Evolutionary conservation across 2,329 filamentous ascomycete genomes (phyloP).

Genomic region (Acarospora socialis): DNA sequence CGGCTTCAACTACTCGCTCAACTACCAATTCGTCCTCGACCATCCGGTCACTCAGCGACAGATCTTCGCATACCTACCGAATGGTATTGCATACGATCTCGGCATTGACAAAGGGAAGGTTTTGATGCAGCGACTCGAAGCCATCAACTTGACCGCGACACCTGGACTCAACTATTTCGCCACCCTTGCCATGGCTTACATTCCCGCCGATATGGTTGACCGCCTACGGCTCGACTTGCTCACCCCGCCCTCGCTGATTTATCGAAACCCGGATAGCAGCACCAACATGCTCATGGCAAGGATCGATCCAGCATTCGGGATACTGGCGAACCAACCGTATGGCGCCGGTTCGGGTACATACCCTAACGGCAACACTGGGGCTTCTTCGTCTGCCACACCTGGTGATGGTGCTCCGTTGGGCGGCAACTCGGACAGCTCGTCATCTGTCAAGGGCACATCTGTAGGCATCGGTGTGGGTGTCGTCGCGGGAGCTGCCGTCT

Average conservation of each 20-base stretch:
- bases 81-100: conserved; percentile 54
- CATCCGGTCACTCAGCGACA: conserved; percentile 63
- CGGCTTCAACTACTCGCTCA: conserved; percentile 66
- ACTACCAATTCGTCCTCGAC: conserved; percentile 68
- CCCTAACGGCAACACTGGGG: conserved; percentile 16
- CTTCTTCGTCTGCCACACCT: conserved; percentile 13
- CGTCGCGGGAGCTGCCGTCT: conserved; percentile 65
- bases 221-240: conserved; percentile 54
- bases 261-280: conserved; percentile 53
- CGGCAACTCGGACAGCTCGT: conserved; percentile 30
- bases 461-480: conserved; percentile 62
- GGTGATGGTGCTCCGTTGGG: conserved; percentile 26
- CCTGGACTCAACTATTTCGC: conserved; percentile 57
- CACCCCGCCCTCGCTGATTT: conserved; percentile 58
- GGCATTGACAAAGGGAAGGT: conserved; percentile 35
- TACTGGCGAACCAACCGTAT: conserved; percentile 36
- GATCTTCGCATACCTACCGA: conserved; percentile 66
- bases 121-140: conserved; percentile 56
- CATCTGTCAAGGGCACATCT: conserved; percentile 31
- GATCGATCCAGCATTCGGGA: conserved; percentile 72
- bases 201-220: conserved; percentile 56
- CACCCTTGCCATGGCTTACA: conserved; percentile 62
- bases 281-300: conserved; percentile 59
- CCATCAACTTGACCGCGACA: conserved; percentile 52
- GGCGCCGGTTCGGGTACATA: conserved; percentile 18